Evolutionary conservation across 2,329 filamentous ascomycete species (phyloP), one percentile per base, ranked within the genome.

Genomic region (Westerdykella aurantiaca): DNA sequence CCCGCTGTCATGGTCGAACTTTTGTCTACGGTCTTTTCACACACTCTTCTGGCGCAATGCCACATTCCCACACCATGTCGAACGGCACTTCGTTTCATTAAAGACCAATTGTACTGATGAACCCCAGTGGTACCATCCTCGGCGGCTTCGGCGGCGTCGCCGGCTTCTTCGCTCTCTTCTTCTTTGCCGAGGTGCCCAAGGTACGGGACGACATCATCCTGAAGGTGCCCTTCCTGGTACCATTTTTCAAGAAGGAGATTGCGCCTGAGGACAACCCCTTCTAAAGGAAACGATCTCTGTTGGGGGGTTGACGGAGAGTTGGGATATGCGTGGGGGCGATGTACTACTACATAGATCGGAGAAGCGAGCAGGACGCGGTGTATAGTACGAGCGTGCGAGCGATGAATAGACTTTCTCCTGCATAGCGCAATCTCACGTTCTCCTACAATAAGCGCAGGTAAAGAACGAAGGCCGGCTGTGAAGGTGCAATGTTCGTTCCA

Each of bases 251-350:
- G 57, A 69, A 73, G 49, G 74, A 78, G 64, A 70, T 83, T 53
- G 67, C 80, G 48, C 76, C 80, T 16, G 79, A 82, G 72, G 80
- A 83, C 69, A 83, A 83, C 68, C 73, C 73, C n/a, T 76, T 76
- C 62, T 76, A 61, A 42, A 33, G 23, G 23, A 33, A 35, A 35
- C 17, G n/a, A 18, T 5, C 17, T 18, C n/a, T 14, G 9, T 5
- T 35, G n/a, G 33, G 33, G n/a, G 3, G n/a, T 21, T 35, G 33
- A 18, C 4, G 9, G 9, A 10, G 7, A 3, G 5, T 35, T 35
- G 33, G 33, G n/a, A 12, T 35, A 13, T 14, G 33, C 17, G 16
- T 14, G n/a, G 33, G 33, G 25, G 11, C 4, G 4, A 29, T 29
- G 25, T 29, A 29, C 11, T 12, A 29, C 9, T 29, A 29, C 25